Base-by-base conservation (phyloP, 305 asterid species). In the Fraxinus baroniana region DNA sequence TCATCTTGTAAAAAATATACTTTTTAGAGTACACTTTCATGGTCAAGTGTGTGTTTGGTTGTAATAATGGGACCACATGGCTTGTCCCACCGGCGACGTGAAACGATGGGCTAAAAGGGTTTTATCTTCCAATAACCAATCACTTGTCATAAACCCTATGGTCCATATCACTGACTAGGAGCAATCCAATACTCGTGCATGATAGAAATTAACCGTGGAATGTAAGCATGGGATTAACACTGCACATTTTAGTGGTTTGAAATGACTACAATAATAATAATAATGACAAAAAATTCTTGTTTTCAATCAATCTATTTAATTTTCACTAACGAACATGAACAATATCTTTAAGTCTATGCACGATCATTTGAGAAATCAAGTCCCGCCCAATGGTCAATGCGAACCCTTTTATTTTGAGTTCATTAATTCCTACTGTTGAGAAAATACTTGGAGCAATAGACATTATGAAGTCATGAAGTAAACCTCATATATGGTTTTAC, bases 51-150 rank as follows among this genome's bases (percentile, higher is more conserved):
- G 79, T 79, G 75, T 81, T 17, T 79, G 33, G 30, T 77, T 85
- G 66, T 78, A 3, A 18, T 24, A 33, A 49, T 46, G 93, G 86
- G 78, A 89, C 92, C 90, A 86, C 77, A 39, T 36, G 81, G 90
- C 68, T 49, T 71, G 81, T 80, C 71, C 1, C 80, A 77, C 32
- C 46, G 83, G 88, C 74, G 88, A 90, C 96, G 88, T 20, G 90
- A 89, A 85, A 83, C 78, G 88, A 90, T 89, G 93, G 93, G 89
- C 89, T 77, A 86, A 90, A 90, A 87, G 92, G 85, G 83, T 76
- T 76, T 84, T 60, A 80, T 81, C 87, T 76, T 79, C 44, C 84
- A 81, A 82, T 55, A 68, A 82, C 91, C 89, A 87, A 88, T 86
- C 90, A 89, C 77, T 85, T 86, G 64, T 78, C 78, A 83, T 17